A percentile compares a stretch with the other conserved stretches of the same genome.
Evolutionary conservation across 2,329 filamentous ascomycete species (phyloP).

Genomic region (Colletotrichum sp.): DNA sequence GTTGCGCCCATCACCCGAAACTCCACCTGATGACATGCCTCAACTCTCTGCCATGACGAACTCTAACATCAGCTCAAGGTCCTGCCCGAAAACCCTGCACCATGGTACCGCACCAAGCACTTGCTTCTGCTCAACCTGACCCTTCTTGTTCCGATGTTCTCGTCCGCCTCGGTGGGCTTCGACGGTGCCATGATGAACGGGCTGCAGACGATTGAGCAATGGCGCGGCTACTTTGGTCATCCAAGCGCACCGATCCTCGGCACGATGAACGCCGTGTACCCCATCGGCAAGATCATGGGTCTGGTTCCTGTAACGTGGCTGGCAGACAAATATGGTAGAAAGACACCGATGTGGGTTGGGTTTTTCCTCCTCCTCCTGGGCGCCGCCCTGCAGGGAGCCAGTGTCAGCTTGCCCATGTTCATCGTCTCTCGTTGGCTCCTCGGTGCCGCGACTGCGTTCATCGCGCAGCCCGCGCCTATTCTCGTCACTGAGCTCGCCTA

Average conservation of each 20-base stretch:
- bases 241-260: constrained; percentile 3
- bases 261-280: constrained; percentile 19
- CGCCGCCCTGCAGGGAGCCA: constrained; percentile 32
- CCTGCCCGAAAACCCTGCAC: constrained; percentile 42
- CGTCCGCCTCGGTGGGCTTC: constrained; percentile 47
- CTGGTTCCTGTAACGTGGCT: constrained; percentile 15
- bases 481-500: constrained; percentile 40
- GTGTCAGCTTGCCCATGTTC: constrained; percentile 31
- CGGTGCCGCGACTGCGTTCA: constrained; percentile 35
- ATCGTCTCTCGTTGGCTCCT: constrained; percentile 38
- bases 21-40: not conserved
- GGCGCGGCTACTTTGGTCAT: constrained; percentile 38
- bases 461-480: constrained; percentile 34
- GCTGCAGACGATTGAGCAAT: constrained; percentile 39
- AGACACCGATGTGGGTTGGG: constrained; percentile 34
- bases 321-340: constrained; percentile 41
- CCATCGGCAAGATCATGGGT: constrained; percentile 18
- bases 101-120: constrained; percentile 48
- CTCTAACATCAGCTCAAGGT: constrained; percentile 27
- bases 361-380: constrained; percentile 34
- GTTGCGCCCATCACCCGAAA: not conserved
- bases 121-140: constrained; percentile 48
- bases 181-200: constrained; percentile 39
- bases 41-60: not conserved
- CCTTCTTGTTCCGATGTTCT: constrained; percentile 47